phyloP scores from a whole-genome alignment of 2,329 filamentous ascomycete species.

The Nigrospora oryzae region DNA sequence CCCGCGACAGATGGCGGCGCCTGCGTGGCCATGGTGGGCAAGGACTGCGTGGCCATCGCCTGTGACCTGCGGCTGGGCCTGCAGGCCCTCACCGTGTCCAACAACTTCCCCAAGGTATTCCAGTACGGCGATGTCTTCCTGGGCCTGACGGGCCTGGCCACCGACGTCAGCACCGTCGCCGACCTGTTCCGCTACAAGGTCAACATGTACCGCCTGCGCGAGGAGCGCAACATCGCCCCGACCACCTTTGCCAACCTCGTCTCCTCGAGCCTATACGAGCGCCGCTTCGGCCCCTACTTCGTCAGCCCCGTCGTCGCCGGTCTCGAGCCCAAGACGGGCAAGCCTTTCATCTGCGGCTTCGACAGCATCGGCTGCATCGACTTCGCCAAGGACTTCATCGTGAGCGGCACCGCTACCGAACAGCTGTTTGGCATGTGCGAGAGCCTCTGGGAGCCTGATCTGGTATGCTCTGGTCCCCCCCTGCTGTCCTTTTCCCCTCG shows the following conservation, averaged over 20 bases:
- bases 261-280: constrained; percentile 84
- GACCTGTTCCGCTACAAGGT: constrained; percentile 99
- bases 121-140: constrained; percentile 93
- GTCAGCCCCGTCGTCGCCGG: constrained; percentile 91
- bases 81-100: constrained; percentile 93
- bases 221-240: constrained; percentile 93
- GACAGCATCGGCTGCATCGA: constrained; percentile 99
- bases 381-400: constrained; percentile 99
- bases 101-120: constrained; percentile 99
- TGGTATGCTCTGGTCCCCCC: constrained; percentile 51
- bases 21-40: constrained; percentile 97
- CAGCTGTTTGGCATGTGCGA: constrained; percentile 99
- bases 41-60: constrained; percentile 98
- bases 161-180: constrained; percentile 87
- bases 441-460: constrained; percentile 92
- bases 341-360: constrained; percentile 98
- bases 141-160: constrained; percentile 90
- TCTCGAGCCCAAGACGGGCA: constrained; percentile 85
- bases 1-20: constrained; percentile 65
- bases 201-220: constrained; percentile 98
- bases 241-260: constrained; percentile 96
- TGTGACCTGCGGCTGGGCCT: constrained; percentile 97
- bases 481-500: not conserved
- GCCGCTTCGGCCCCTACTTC: constrained; percentile 93
- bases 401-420: constrained; percentile 90